phyloP scores from a whole-genome alignment of 805 yeast genomes.

The Saturnispora ahearnii region DNA sequence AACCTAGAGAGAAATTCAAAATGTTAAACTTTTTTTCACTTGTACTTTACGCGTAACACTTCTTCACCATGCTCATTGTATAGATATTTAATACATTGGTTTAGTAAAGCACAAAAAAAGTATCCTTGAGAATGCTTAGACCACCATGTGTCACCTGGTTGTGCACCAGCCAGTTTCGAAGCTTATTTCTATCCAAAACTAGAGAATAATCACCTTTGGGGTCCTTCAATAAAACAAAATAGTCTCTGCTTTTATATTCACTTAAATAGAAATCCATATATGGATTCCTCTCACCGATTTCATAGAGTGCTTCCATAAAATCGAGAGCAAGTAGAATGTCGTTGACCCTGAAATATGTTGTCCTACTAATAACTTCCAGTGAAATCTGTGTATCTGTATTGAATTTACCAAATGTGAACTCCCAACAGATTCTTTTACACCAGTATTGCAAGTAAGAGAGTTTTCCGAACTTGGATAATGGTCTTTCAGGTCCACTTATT shows the following conservation, averaged over 20 bases:
- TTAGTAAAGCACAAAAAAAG: neutral
- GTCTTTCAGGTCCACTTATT: constrained; percentile 86
- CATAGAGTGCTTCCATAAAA: constrained; percentile 39
- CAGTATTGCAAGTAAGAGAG: constrained; percentile 68
- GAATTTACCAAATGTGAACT: constrained; percentile 34
- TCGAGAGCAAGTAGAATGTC: constrained; percentile 55
- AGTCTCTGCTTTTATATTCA: constrained; percentile 12
- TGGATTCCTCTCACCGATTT: constrained; percentile 19
- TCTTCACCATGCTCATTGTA: neutral
- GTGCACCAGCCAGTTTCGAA: constrained; percentile 24
- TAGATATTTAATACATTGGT: neutral
- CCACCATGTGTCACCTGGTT: constrained; percentile 10
- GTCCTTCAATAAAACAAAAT: constrained; percentile 20
- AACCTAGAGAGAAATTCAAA: neutral
- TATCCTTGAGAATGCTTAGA: neutral
- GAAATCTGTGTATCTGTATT: constrained; percentile 28
- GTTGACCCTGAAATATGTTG: constrained; percentile 55
- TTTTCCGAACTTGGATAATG: constrained; percentile 75
- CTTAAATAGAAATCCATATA: constrained; percentile 24
- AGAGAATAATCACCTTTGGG: constrained; percentile 15
- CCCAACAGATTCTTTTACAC: constrained; percentile 46
- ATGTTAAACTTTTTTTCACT: neutral
- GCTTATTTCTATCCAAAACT: constrained; percentile 17
- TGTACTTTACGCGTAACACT: constrained; percentile 1
- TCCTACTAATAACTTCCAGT: constrained; percentile 40